Conservation (phyloP, 345 rosid genomes). For the Eucalyptus decipiens region DNA sequence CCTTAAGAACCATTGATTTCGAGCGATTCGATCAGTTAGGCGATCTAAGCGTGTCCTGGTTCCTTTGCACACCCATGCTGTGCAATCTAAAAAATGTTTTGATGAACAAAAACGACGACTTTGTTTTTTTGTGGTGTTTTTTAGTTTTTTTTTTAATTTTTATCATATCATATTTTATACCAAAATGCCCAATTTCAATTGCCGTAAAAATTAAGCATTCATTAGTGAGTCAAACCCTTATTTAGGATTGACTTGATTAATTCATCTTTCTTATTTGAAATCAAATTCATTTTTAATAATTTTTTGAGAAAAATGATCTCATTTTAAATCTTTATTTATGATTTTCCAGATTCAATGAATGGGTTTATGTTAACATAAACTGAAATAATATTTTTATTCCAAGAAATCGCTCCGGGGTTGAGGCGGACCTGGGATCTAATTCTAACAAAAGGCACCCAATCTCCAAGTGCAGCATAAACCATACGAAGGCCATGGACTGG, state of each 20-base stretch:
- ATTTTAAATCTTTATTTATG: no score
- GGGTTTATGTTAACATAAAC: neutral
- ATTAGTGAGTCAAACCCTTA: neutral
- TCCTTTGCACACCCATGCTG: no score
- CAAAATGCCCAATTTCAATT: neutral
- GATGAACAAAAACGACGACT: no score
- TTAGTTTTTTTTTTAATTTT: no score
- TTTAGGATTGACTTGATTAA: neutral
- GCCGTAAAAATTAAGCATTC: no score
- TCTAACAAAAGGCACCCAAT: neutral
- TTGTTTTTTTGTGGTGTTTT: no score
- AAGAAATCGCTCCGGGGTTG: neutral
- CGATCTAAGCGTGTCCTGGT: rapidly evolving
- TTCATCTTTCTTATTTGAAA: no score
- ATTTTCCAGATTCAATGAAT: no score
- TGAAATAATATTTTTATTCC: neutral
- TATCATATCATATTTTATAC: neutral
- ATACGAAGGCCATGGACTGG: constrained; percentile 22
- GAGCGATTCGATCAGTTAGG: rapidly evolving
- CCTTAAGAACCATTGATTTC: rapidly evolving
- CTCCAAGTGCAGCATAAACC: neutral
- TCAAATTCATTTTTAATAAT: no score
- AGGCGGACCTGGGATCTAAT: neutral
- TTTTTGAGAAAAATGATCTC: no score
- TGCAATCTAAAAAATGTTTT: no score